Evolutionary conservation across 2,329 filamentous ascomycete genomes (phyloP), one percentile per base, ranked within the genome.

Genomic region (Elsinoe perseae): DNA sequence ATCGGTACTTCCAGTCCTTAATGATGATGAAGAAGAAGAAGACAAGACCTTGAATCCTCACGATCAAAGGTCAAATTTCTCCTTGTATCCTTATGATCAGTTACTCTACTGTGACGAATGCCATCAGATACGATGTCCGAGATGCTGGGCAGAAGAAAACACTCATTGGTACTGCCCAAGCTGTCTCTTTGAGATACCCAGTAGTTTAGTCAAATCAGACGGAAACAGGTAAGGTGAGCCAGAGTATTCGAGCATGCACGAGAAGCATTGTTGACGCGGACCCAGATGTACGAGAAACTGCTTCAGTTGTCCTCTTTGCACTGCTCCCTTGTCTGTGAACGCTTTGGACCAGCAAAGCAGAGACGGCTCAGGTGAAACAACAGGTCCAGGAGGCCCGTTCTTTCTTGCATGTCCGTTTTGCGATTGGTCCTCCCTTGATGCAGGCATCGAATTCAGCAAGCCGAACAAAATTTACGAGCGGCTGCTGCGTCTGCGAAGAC

Each of bases 51-150:
- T 98, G 70, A 87, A 98, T 68, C 90, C 93, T 1, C 84, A 87
- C 64, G 84, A 85, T 59, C 82, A 87, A 14, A 85, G 91, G 34
- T 87, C 93, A 58, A 93, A 90, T 70, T 97, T 89, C 76, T 91
- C 89, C 62, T 78, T 98, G 28, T 96, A 92, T 67, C 92, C 93
- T 0, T 83, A 96, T 43, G 92, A 97, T 67, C 85, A 96, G 68
- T 81, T 98, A 23, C 80, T 97, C 38, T 98, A 95, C 75, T 98
- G 93, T 75, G 92, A 95, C 68, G 93, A 97, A 69, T 98, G 93
- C 70, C 89, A 95, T 69, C 87, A 95, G 71, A 95, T 97, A 60
- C 87, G 93, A 63, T 98, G 93, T 69, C 88, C 89, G 4, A 80
- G 90, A 73, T 98, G 93, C 67, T 87, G 95, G 55, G 82, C 85